Conservation (phyloP, 768 basidiomycete genomes). For the Podaxis mareebaensis region DNA sequence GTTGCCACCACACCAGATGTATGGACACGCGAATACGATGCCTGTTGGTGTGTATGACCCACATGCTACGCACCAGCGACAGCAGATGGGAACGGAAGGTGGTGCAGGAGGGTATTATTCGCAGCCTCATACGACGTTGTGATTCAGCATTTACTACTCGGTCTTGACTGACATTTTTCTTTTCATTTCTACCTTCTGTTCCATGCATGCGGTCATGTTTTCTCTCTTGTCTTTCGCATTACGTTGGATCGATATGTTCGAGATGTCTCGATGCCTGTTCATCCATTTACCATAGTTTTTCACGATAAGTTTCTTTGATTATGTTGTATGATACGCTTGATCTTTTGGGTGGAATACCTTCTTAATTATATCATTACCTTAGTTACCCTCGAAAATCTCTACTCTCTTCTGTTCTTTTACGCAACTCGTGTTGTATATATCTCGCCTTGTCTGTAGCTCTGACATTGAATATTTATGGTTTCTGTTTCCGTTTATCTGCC, state of each 20-base stretch:
- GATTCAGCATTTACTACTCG: neutral
- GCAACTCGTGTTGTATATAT: neutral
- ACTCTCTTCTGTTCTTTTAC: neutral
- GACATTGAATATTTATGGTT: neutral
- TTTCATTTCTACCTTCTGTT: neutral
- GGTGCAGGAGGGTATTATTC: slow-evolving; percentile 27
- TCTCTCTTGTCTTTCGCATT: neutral
- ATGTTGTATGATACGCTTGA: neutral
- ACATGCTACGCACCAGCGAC: slow-evolving; percentile 20
- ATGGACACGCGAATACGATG: slow-evolving; percentile 24
- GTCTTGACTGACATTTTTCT: neutral
- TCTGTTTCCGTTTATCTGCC: neutral
- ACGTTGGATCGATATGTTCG: neutral
- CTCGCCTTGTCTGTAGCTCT: neutral
- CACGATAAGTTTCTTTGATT: neutral
- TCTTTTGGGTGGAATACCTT: neutral
- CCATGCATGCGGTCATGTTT: neutral
- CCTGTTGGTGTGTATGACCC: slow-evolving; percentile 20
- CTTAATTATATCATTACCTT: neutral
- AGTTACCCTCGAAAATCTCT: neutral
- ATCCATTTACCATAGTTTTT: neutral
- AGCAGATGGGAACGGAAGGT: neutral
- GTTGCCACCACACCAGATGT: slow-evolving; percentile 28
- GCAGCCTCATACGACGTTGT: slow-evolving; percentile 29
- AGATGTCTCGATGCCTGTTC: neutral